phyloP scores from a whole-genome alignment of 257 asterid species.

The Pogostemon cablin region DNA sequence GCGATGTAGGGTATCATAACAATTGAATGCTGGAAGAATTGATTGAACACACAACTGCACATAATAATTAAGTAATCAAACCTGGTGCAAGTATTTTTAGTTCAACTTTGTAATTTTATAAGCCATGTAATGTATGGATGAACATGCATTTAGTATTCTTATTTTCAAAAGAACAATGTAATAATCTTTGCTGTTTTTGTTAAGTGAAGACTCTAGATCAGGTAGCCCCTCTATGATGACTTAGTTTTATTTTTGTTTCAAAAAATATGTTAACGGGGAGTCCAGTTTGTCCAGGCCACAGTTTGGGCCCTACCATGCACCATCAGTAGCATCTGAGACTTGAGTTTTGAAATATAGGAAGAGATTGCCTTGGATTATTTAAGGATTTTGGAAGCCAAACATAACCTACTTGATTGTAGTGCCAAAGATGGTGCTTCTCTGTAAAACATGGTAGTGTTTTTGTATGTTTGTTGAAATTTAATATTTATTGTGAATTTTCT shows the following conservation, averaged over 20 bases:
- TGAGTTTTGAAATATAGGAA: background rate
- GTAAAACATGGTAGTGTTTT: background rate
- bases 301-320: background rate
- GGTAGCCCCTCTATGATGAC: background rate
- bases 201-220: background rate
- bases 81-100: background rate
- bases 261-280: background rate
- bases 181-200: background rate
- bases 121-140: constrained; percentile 21
- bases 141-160: background rate
- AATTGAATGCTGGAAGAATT: constrained; percentile 6
- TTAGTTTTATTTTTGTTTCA: background rate
- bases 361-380: background rate
- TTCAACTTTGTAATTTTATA: constrained; percentile 4
- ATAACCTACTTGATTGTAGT: background rate
- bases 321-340: background rate
- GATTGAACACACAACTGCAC: background rate
- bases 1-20: no score
- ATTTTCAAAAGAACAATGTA: background rate
- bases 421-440: background rate
- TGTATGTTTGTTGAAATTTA: constrained; percentile 15
- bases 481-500: background rate
- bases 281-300: constrained; percentile 4
- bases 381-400: background rate
- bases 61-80: background rate